Evolutionary conservation across 768 basidiomycete species (phyloP).

Genomic region (Termitomyces sp.): DNA sequence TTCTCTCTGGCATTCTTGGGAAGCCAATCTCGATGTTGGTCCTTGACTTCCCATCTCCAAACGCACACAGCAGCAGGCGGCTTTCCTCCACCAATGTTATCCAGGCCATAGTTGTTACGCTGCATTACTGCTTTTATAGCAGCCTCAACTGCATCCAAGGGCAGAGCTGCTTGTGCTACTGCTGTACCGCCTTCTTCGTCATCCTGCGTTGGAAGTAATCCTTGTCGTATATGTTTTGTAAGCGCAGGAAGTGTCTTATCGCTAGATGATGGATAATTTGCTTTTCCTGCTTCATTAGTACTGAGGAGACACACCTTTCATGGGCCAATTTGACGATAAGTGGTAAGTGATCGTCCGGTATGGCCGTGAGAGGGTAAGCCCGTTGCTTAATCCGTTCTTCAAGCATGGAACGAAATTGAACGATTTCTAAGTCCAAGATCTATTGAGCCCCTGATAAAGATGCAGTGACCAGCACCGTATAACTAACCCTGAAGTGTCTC

Average conservation of each 20-base stretch:
- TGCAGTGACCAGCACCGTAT: constrained; percentile 3
- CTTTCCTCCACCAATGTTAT: constrained; percentile 43
- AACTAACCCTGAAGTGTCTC: constrained; percentile 75
- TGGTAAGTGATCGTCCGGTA: constrained; percentile 67
- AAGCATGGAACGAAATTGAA: constrained; percentile 70
- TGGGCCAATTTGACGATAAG: constrained; percentile 79
- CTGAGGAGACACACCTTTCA: constrained; percentile 57
- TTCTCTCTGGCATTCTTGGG: constrained; percentile 63
- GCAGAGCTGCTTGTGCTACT: constrained; percentile 30
- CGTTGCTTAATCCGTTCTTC: constrained; percentile 43
- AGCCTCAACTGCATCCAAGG: constrained; percentile 53
- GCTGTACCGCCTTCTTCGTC: constrained; percentile 40
- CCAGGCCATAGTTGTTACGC: constrained; percentile 80
- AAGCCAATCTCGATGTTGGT: constrained; percentile 51
- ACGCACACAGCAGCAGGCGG: constrained; percentile 58
- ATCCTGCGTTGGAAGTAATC: constrained; percentile 59
- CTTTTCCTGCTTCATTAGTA: not conserved
- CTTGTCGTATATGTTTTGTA: constrained; percentile 62
- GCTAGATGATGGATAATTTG: constrained; percentile 30
- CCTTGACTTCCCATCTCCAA: constrained; percentile 86
- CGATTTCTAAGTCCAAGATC: constrained; percentile 48
- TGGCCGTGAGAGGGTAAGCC: constrained; percentile 42
- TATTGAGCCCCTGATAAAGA: not conserved
- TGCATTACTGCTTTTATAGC: constrained; percentile 57
- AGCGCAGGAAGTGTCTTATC: constrained; percentile 65